Conservation (phyloP, 768 basidiomycete species). For the Cyclocybe aegerita region DNA sequence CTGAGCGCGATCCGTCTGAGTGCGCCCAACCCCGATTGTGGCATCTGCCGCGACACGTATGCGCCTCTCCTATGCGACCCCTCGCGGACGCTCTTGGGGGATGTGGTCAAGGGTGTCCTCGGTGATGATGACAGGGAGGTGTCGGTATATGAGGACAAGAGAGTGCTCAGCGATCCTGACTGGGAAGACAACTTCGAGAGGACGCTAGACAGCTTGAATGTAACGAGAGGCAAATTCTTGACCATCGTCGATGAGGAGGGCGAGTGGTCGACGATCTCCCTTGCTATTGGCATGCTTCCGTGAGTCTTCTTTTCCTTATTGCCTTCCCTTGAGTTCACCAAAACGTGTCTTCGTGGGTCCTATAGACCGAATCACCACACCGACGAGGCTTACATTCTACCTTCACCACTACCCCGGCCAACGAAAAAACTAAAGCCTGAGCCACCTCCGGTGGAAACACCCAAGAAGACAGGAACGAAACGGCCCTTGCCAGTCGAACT, state of each 20-base stretch:
- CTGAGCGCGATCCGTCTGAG: slow-evolving; percentile 68
- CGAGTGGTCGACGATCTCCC: slow-evolving; percentile 65
- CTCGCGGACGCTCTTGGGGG: slow-evolving; percentile 62
- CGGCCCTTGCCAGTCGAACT: slow-evolving; percentile 56
- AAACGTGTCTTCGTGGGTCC: too few relatives aligned
- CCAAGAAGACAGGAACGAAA: slow-evolving; percentile 45
- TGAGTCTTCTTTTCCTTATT: slow-evolving; percentile 41
- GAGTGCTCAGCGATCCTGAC: slow-evolving; percentile 89
- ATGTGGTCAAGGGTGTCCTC: slow-evolving; percentile 69
- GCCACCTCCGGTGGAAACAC: slow-evolving; percentile 37
- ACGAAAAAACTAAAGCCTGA: slow-evolving; percentile 39
- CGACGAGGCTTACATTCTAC: slow-evolving; percentile 61
- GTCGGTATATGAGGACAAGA: slow-evolving; percentile 83
- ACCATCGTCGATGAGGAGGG: slow-evolving; percentile 89
- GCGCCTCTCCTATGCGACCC: slow-evolving; percentile 73
- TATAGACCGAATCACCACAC: slow-evolving; percentile 54
- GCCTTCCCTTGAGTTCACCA: neutral
- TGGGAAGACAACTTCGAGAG: slow-evolving; percentile 86
- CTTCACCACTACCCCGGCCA: slow-evolving; percentile 61
- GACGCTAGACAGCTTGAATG: slow-evolving; percentile 78
- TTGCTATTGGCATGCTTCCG: slow-evolving; percentile 72
- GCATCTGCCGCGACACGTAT: slow-evolving; percentile 87
- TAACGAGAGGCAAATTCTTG: slow-evolving; percentile 83
- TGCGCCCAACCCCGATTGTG: slow-evolving; percentile 75
- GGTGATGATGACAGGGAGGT: slow-evolving; percentile 62